Conservation (phyloP, 805 yeast species). For the Kodamaea sagamina region DNA sequence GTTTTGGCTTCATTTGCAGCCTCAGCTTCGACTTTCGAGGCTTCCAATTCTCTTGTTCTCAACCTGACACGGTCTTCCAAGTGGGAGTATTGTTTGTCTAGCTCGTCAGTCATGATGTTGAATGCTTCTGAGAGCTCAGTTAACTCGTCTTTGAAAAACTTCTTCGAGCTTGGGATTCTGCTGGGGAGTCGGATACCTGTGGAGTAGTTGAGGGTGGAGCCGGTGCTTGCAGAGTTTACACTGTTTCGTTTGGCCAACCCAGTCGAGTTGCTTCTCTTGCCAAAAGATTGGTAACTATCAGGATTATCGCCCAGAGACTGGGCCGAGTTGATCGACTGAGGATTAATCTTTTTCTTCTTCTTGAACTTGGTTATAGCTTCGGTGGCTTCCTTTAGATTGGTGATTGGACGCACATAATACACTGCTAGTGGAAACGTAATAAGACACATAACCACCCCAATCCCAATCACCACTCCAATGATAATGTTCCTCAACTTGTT, state of each 20-base stretch:
- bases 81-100: conserved; percentile 79
- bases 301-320: not conserved
- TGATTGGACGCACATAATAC: conserved; percentile 81
- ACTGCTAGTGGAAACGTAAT: conserved; percentile 84
- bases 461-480: conserved; percentile 75
- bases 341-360: conserved; percentile 21
- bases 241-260: conserved; percentile 21
- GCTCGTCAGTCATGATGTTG: conserved; percentile 86
- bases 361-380: conserved; percentile 60
- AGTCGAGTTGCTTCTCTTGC: not conserved
- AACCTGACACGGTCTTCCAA: conserved; percentile 85
- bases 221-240: conserved; percentile 31
- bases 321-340: conserved; percentile 3
- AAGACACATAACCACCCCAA: conserved; percentile 71
- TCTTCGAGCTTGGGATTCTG: conserved; percentile 36
- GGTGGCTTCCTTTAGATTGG: conserved; percentile 77
- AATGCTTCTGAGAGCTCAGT: conserved; percentile 87
- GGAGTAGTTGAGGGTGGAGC: conserved; percentile 42
- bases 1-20: conserved; percentile 97
- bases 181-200: conserved; percentile 44
- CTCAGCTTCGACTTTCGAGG: conserved; percentile 86
- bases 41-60: conserved; percentile 85
- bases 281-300: not conserved
- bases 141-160: conserved; percentile 76
- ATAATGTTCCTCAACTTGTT: conserved; percentile 64